Evolutionary conservation across 192 early-diverging fungal species (phyloP).

Genomic region (Glomus cerebriforme): DNA sequence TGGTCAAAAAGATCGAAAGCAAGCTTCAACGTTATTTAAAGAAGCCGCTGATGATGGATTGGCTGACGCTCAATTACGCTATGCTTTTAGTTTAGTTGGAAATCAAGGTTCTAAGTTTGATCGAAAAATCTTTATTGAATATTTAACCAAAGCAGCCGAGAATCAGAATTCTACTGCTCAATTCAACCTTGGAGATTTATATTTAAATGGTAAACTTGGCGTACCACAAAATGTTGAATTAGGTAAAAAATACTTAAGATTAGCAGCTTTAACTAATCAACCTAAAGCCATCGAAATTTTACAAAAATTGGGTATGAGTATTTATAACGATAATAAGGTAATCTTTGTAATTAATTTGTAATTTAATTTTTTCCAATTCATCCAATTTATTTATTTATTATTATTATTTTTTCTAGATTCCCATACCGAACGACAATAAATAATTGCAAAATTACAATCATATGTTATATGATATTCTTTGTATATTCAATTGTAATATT

Average conservation of each 20-base stretch:
- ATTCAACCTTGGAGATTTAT: background rate
- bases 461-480: too few species aligned
- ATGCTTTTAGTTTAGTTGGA: slow-evolving; percentile 17
- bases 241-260: slow-evolving; percentile 9
- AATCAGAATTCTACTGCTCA: slow-evolving; percentile 1
- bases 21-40: slow-evolving; percentile 18
- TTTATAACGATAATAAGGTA: background rate
- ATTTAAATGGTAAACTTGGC: slow-evolving; percentile 1
- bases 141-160: background rate
- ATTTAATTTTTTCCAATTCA: too few species aligned
- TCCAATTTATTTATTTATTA: too few species aligned
- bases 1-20: slow-evolving; percentile 6
- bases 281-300: slow-evolving; percentile 44
- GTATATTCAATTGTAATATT: too few species aligned
- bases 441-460: too few species aligned
- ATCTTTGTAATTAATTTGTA: too few species aligned
- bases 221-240: background rate
- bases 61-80: slow-evolving; percentile 24
- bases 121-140: background rate
- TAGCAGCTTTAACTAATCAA: slow-evolving; percentile 9
- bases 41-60: slow-evolving; percentile 28
- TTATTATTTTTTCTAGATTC: too few species aligned
- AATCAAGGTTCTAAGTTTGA: background rate
- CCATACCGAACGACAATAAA: too few species aligned
- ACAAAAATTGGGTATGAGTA: background rate